phyloP scores from a whole-genome alignment of 345 rosid genomes.

The Ceriops tagal region DNA sequence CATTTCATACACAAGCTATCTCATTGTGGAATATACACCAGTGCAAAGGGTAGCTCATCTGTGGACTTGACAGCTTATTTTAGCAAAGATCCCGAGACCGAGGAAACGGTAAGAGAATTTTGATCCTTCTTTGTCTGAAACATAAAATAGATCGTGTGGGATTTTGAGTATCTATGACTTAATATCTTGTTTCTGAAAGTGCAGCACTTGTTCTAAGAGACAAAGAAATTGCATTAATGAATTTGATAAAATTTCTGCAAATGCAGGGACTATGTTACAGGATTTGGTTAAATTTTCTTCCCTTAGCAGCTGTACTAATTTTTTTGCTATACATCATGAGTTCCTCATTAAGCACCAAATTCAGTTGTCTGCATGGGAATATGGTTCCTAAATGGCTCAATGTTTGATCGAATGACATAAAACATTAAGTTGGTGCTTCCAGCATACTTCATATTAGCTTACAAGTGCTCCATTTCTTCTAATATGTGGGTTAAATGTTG shows the following conservation, averaged over 20 bases:
- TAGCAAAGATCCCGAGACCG: slow-evolving; percentile 89
- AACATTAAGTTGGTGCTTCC: not conserved
- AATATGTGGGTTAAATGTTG: not conserved
- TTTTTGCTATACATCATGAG: not conserved
- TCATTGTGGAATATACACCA: slow-evolving; percentile 89
- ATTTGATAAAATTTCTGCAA: slow-evolving; percentile 96
- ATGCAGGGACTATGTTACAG: slow-evolving; percentile 93
- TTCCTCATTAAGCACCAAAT: not conserved
- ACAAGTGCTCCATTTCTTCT: not conserved
- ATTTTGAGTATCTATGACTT: slow-evolving; percentile 13
- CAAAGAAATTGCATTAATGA: slow-evolving; percentile 88
- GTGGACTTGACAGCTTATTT: slow-evolving; percentile 97
- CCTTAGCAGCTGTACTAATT: not conserved
- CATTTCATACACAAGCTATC: slow-evolving; percentile 92
- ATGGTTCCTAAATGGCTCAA: not conserved
- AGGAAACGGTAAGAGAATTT: slow-evolving; percentile 67
- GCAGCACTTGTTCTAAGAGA: slow-evolving; percentile 95
- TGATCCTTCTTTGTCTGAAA: not conserved
- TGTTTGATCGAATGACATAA: not conserved
- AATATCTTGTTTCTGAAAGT: slow-evolving; percentile 71
- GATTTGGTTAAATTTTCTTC: slow-evolving; percentile 45
- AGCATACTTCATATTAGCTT: not conserved
- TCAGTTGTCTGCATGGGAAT: not conserved
- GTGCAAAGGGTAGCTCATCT: slow-evolving; percentile 95
- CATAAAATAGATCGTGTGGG: not conserved